These are phyloP conservation scores for Picea glauca DNA, from an alignment of 75 land plant genomes.

Conservation along the genomic window DNA sequence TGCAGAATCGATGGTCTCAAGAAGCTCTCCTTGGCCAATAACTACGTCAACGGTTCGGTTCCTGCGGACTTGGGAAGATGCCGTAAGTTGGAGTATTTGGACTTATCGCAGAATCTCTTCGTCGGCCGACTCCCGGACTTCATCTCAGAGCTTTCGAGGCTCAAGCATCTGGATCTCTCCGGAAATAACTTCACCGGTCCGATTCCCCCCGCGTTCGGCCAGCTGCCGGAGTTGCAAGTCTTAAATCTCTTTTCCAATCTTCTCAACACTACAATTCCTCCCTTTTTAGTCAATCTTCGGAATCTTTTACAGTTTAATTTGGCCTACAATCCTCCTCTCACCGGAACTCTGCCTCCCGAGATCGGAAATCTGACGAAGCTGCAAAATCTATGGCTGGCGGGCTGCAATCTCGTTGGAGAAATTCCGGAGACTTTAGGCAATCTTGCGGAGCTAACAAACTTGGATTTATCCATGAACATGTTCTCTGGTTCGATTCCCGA, in stretches of 20 bases:
- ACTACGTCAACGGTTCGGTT: constrained; percentile 55
- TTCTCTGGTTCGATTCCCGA: constrained; percentile 57
- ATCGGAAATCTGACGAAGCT: constrained; percentile 51
- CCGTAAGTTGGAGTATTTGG: constrained; percentile 35
- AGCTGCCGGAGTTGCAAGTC: constrained; percentile 20
- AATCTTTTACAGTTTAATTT: constrained; percentile 45
- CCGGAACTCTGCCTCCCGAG: constrained; percentile 46
- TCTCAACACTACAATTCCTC: constrained; percentile 38
- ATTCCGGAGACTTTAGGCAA: constrained; percentile 58
- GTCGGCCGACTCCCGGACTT: constrained; percentile 41
- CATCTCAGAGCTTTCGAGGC: constrained; percentile 28
- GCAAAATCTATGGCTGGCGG: constrained; percentile 49
- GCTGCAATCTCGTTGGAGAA: constrained; percentile 42
- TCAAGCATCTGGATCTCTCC: constrained; percentile 52
- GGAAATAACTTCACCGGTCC: constrained; percentile 59
- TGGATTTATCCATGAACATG: constrained; percentile 56
- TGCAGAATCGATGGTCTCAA: constrained; percentile 46
- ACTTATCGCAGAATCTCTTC: constrained; percentile 49
- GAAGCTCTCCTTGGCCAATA: constrained; percentile 47
- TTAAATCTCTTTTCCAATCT: constrained; percentile 35
- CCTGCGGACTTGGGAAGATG: constrained; percentile 34
- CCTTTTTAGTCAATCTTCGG: constrained; percentile 37
- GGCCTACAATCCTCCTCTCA: constrained; percentile 58
- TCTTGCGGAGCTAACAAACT: constrained; percentile 31
- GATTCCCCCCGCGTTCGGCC: constrained; percentile 31